Percentiles rank a stretch among this genome's conserved stretches.
These are phyloP conservation scores for Golubevia sp. DNA, from an alignment of 1,284 basidiomycete genomes.

Conservation along the genomic window DNA sequence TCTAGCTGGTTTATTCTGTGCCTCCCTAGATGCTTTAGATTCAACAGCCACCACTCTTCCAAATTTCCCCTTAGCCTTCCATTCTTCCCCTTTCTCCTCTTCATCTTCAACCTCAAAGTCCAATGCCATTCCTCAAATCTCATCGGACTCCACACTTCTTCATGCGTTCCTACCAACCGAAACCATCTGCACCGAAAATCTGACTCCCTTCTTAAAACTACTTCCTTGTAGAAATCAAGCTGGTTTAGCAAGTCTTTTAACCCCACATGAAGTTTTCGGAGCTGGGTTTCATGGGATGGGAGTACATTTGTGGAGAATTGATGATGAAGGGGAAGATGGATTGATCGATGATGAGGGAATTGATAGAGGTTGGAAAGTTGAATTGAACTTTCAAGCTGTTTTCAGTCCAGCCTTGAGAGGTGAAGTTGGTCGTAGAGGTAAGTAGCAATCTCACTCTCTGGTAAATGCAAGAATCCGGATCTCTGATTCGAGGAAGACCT, in stretches of 20 bases:
- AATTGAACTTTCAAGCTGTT: constrained; percentile 79
- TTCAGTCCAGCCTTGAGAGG: constrained; percentile 68
- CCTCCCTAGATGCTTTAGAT: constrained; percentile 72
- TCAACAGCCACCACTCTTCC: constrained; percentile 20
- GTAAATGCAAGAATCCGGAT: no score
- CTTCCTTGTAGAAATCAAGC: constrained; percentile 90
- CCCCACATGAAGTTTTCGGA: constrained; percentile 82
- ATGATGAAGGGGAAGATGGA: neutral
- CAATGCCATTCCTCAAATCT: constrained; percentile 18
- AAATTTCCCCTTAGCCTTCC: constrained; percentile 8
- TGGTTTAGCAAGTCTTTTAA: constrained; percentile 82
- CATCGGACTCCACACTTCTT: constrained; percentile 64
- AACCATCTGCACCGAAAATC: constrained; percentile 91
- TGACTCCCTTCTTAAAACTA: constrained; percentile 92
- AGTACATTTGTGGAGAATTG: constrained; percentile 65
- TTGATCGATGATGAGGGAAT: neutral
- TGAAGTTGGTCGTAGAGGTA: constrained; percentile 9
- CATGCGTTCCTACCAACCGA: constrained; percentile 80
- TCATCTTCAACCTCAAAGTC: constrained; percentile 39
- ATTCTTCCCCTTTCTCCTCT: constrained; percentile 46
- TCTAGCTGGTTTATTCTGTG: constrained; percentile 89
- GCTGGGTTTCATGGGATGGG: constrained; percentile 86
- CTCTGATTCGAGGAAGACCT: no score
- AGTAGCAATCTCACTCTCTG: constrained; percentile 4
- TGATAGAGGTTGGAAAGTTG: constrained; percentile 69